These are phyloP conservation scores for Euphorbia schlechtendalii DNA, from an alignment of 441 rosid species.

Conservation along the genomic window DNA sequence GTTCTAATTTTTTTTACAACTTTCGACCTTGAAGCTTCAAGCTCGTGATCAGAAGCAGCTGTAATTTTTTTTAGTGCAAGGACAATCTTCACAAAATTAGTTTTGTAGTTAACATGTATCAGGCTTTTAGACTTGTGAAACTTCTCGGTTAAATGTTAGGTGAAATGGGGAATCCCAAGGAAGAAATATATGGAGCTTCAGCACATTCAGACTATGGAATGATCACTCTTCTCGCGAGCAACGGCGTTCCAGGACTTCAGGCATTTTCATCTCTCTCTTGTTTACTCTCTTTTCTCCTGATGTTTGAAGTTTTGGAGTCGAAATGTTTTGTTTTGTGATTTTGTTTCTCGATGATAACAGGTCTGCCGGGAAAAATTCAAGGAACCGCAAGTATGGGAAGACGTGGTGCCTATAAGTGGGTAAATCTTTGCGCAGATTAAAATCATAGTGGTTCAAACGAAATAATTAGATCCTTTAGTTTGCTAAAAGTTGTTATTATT, in stretches of 20 bases:
- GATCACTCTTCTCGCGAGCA: constrained; percentile 60
- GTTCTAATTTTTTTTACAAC: neutral
- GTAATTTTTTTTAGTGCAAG: neutral
- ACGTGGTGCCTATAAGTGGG: constrained; percentile 60
- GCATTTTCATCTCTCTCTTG: constrained; percentile 28
- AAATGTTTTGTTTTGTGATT: neutral
- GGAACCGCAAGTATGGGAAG: constrained; percentile 57
- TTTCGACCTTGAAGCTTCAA: neutral
- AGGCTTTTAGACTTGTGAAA: neutral
- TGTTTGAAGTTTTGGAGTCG: neutral
- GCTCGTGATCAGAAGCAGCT: neutral
- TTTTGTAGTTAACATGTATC: neutral
- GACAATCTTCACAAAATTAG: neutral
- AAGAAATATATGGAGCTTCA: constrained; percentile 56
- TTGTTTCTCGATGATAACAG: constrained; percentile 22
- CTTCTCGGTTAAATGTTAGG: constrained; percentile 10
- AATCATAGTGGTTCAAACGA: too few relatives aligned
- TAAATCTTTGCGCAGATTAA: constrained; percentile 9
- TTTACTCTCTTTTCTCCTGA: neutral
- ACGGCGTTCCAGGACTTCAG: constrained; percentile 88
- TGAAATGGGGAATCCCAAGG: constrained; percentile 18
- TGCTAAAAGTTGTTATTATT: too few relatives aligned
- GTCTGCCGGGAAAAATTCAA: constrained; percentile 62
- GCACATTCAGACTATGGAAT: constrained; percentile 91
- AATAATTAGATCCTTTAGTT: too few relatives aligned